Evolutionary conservation across 345 rosid genomes (phyloP).

Genomic region (Sapria himalayana): DNA sequence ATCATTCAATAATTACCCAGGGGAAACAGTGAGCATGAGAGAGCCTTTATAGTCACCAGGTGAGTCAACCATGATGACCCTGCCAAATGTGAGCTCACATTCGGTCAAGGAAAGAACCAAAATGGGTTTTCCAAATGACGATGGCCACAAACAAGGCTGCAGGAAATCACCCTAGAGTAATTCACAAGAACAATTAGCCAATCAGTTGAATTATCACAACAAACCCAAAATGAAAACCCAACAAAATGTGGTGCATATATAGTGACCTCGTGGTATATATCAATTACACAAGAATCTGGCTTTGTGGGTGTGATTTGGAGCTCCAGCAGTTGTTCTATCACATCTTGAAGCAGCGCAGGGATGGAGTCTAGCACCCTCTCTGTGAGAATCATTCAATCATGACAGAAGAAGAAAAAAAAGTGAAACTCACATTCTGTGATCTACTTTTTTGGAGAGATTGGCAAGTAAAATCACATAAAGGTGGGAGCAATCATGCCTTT

Average conservation of each 20-base stretch:
- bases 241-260: neutral
- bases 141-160: constrained; percentile 49
- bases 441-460: too few species aligned
- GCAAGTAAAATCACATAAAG: too few species aligned
- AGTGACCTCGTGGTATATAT: constrained; percentile 61
- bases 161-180: constrained; percentile 70
- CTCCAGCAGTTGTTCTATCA: constrained; percentile 39
- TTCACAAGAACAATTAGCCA: constrained; percentile 1
- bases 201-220: constrained; percentile 2
- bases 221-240: neutral
- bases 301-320: constrained; percentile 37
- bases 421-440: too few species aligned
- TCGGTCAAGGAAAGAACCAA: constrained; percentile 52
- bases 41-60: constrained; percentile 76
- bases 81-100: constrained; percentile 66
- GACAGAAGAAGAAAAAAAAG: neutral
- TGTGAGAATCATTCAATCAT: constrained; percentile 17
- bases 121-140: constrained; percentile 72
- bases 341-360: constrained; percentile 56
- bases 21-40: constrained; percentile 51
- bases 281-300: constrained; percentile 76
- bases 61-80: constrained; percentile 28
- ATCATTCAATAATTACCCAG: constrained; percentile 39
- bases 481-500: constrained; percentile 61
- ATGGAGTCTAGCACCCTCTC: constrained; percentile 46